Conservation (phyloP, 257 asterid genomes). For the Rubia yunnanensis region DNA sequence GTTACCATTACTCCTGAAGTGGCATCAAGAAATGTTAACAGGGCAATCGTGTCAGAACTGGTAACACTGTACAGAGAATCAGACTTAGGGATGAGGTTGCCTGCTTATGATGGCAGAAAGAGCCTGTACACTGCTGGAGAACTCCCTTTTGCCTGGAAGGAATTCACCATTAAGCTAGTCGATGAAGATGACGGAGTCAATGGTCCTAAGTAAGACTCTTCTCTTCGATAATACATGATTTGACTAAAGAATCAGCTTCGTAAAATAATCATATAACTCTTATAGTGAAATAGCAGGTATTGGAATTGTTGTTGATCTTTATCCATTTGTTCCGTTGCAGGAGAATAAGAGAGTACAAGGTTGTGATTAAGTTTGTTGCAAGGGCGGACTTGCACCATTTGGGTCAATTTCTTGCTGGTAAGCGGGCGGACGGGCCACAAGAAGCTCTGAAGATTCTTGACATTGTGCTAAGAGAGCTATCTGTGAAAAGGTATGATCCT, state of each 20-base stretch:
- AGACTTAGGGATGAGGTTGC: constrained; percentile 82
- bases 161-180: constrained; percentile 62
- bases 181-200: constrained; percentile 74
- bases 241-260: neutral
- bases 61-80: constrained; percentile 77
- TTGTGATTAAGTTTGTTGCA: constrained; percentile 75
- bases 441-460: constrained; percentile 96
- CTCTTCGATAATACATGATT: neutral
- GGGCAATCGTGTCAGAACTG: constrained; percentile 82
- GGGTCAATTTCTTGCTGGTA: constrained; percentile 94
- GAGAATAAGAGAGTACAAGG: constrained; percentile 78
- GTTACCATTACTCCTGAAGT: constrained; percentile 95
- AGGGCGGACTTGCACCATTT: constrained; percentile 81
- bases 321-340: constrained; percentile 27
- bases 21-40: constrained; percentile 66
- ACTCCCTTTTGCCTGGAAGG: constrained; percentile 91
- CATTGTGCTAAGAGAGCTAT: constrained; percentile 87
- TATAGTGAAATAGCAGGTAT: neutral
- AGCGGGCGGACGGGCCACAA: constrained; percentile 83
- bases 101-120: constrained; percentile 95
- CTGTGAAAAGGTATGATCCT: constrained; percentile 51
- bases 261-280: neutral
- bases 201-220: constrained; percentile 62
- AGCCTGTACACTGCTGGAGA: constrained; percentile 95
- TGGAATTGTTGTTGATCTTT: neutral